Evolutionary conservation across 345 rosid species (phyloP).

Genomic region (Turnera subulata): DNA sequence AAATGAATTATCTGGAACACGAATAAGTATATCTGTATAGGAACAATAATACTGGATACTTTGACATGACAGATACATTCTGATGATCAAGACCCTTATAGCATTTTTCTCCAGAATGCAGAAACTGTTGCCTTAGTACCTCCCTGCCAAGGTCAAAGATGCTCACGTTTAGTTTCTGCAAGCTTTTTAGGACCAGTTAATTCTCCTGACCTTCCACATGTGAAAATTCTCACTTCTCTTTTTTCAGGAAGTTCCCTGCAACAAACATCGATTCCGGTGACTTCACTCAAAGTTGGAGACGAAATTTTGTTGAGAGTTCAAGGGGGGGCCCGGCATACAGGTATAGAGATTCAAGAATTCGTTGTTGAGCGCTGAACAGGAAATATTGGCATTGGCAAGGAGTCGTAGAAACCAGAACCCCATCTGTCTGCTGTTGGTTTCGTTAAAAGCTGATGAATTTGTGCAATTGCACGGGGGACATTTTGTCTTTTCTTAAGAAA

Average conservation of each 20-base stretch:
- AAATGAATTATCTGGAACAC: too few species aligned
- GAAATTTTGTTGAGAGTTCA: slow-evolving; percentile 54
- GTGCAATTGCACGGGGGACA: too few species aligned
- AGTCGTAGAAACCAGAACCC: too few species aligned
- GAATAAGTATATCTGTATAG: too few species aligned
- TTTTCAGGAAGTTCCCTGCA: slow-evolving; percentile 38
- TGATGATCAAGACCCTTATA: slow-evolving; percentile 35
- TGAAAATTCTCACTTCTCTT: background rate
- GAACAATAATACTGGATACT: background rate
- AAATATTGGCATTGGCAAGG: too few species aligned
- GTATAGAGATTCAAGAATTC: slow-evolving; percentile 82
- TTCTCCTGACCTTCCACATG: background rate
- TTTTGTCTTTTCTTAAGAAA: too few species aligned
- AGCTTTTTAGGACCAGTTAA: background rate
- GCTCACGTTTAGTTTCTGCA: background rate
- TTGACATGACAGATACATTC: slow-evolving; percentile 36
- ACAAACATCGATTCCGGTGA: slow-evolving; percentile 52
- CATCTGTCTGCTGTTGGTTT: too few species aligned
- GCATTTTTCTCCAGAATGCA: slow-evolving; percentile 74
- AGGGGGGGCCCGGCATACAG: slow-evolving; percentile 84
- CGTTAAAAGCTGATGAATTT: too few species aligned
- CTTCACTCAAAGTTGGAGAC: slow-evolving; percentile 65
- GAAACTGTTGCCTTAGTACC: slow-evolving; percentile 72
- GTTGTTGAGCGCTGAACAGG: slow-evolving; percentile 59
- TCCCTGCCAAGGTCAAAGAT: slow-evolving; percentile 47